Evolutionary conservation across 345 rosid genomes (phyloP).

Genomic region (Linum usitatissimum): DNA sequence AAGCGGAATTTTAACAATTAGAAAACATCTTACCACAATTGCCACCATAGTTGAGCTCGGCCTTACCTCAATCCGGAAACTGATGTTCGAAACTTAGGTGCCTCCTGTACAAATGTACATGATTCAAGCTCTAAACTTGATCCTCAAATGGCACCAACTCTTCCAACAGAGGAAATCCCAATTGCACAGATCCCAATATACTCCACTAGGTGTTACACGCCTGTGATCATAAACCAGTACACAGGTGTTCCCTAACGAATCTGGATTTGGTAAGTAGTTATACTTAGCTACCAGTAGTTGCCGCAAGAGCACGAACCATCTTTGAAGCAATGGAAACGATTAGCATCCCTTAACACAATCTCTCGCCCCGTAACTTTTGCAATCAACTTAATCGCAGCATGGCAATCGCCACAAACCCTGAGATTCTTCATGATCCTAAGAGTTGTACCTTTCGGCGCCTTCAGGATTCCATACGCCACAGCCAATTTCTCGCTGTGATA

Average conservation of each 20-base stretch:
- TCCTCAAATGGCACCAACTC: too few relatives aligned
- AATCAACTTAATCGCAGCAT: slow-evolving; percentile 59
- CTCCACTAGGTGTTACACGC: neutral
- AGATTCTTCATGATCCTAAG: slow-evolving; percentile 76
- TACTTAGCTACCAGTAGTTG: slow-evolving; percentile 49
- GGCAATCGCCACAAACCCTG: slow-evolving; percentile 77
- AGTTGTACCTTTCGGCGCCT: slow-evolving; percentile 54
- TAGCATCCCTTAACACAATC: slow-evolving; percentile 70
- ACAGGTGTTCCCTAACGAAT: too few relatives aligned
- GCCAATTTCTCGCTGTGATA: slow-evolving; percentile 72
- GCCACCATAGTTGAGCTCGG: neutral
- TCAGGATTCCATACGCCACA: slow-evolving; percentile 70
- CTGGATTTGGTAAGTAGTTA: too few relatives aligned
- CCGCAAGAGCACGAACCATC: slow-evolving; percentile 64
- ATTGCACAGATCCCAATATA: neutral
- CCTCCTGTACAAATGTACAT: too few relatives aligned
- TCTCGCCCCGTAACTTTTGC: slow-evolving; percentile 54
- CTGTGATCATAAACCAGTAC: neutral
- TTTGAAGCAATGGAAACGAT: slow-evolving; percentile 72
- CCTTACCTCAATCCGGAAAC: too few relatives aligned
- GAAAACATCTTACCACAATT: neutral
- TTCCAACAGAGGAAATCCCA: neutral
- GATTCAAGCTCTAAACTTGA: too few relatives aligned
- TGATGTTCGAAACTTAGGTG: too few relatives aligned
- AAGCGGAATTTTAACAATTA: neutral